Evolutionary conservation across 2,329 filamentous ascomycete genomes (phyloP), one percentile per base, ranked within the genome.

Genomic region (Sporothrix mexicana): DNA sequence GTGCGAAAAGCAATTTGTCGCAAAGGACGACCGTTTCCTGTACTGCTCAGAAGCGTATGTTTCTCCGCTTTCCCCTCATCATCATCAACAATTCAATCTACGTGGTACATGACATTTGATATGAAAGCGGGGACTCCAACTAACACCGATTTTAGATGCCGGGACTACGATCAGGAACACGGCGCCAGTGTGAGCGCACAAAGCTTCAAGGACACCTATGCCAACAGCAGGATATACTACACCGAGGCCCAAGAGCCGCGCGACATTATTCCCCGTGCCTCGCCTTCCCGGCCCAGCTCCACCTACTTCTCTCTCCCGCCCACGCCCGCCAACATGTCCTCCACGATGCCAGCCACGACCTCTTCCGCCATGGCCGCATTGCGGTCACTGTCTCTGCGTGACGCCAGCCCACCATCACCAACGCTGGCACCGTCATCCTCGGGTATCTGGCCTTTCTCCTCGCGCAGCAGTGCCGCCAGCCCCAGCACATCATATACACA

Each of bases 21-120:
- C 88, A 68, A 83, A 85, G 55, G 86, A 88, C 77, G 88, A 88
- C 76, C 86, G 84, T 74, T 84, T 85, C 74, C 80, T 90, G 59
- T 91, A 91, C 82, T 91, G 89, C 80, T 91, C 89, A 51, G 88
- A 90, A 78, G 81, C 83, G 88, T 90, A 84, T 81, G 88, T 84
- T 6, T 17, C 30, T 36, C 30, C 30, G 30, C 4, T 12, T 15
- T 23, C 17, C 43, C 43, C 15, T 47, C 47, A 15, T 23, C 30
- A n/a, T 49, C 23, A 36, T 6, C 30, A 36, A 36, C 57, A 15
- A 3, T 20, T 4, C 17, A 49, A 55, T 23, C 15, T 45, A 13
- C 59, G 10, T 12, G n/a, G 23, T 45, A 13, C 59, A n/a, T 12
- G n/a, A 55, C 49, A 20, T n/a, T 20, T 17, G 15, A 17, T n/a